Evolutionary conservation across 2,329 filamentous ascomycete species (phyloP), one percentile per base, ranked within the genome.

Genomic region (Aspergillus caelatus): DNA sequence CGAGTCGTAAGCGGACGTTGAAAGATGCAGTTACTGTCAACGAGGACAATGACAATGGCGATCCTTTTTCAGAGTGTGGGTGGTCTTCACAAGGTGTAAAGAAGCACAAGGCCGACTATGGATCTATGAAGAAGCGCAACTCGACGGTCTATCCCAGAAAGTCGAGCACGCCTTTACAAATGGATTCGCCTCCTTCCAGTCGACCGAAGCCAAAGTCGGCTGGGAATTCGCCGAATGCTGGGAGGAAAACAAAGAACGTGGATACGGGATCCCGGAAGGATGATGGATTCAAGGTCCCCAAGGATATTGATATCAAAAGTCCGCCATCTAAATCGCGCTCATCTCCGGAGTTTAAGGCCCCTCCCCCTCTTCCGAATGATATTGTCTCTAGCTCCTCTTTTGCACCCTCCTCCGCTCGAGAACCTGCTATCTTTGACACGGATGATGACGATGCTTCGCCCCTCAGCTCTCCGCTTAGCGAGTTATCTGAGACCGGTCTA

Each of bases 381-480:
- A 66, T 61, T 10, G 65, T 67, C 19, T 70, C 73, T 10, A 73
- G 67, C 60, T 74, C 75, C 11, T 77, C 77, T 4, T 55, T 73
- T 16, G 69, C 67, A 14, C 67, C 70, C 30, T 68, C 67, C 28
- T 72, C 71, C 6, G 63, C 62, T 48, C 68, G 67, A 26, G 67
- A 71, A 14, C 50, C 57, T 23, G 53, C 61, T 23, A 41, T 67
- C n/a, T 62, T 72, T 28, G 72, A 71, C 10, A 70, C 71, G 12
- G 68, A 73, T 45, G 64, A 72, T 12, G 72, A 73, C 30, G 67
- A 73, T 41, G 62, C 64, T 10, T 78, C 74, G 9, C 62, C 74
- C 1, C 66, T 77, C 19, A 76, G 72, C 62, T 74, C 75, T 9
- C 62, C 72, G 6, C 67, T 75, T n/a, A 77, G 77, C 65, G 75